Percentiles rank a stretch among this genome's conserved stretches.
phyloP scores from a whole-genome alignment of 768 basidiomycete genomes.

The Suillus alpinus region DNA sequence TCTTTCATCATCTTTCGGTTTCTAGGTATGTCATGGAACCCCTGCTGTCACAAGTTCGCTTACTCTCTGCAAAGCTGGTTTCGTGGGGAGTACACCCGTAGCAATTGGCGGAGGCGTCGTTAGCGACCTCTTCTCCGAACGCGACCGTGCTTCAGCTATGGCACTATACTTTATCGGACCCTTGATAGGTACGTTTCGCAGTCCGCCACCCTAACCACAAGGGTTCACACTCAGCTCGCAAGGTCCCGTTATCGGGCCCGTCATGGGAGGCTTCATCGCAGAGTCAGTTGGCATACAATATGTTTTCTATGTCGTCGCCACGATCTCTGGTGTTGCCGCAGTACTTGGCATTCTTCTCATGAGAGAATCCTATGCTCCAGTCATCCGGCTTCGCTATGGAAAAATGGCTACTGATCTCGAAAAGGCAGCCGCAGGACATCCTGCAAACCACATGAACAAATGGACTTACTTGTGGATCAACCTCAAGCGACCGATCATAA shows the following conservation, averaged over 20 bases:
- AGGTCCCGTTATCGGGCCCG: conserved; percentile 57
- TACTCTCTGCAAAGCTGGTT: conserved; percentile 44
- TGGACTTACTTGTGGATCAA: conserved; percentile 55
- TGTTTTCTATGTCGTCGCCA: background rate
- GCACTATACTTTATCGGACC: conserved; percentile 64
- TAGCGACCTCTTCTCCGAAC: conserved; percentile 63
- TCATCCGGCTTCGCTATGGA: conserved; percentile 14
- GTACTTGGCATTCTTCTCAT: background rate
- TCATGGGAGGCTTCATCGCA: conserved; percentile 28
- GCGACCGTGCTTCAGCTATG: conserved; percentile 68
- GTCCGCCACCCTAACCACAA: background rate
- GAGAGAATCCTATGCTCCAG: background rate
- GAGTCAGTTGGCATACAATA: background rate
- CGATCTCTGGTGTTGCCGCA: background rate
- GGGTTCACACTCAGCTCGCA: conserved; percentile 1
- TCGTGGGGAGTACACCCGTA: conserved; percentile 62
- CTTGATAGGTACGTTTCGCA: conserved; percentile 42
- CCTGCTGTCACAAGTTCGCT: background rate
- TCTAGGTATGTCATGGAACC: conserved; percentile 44
- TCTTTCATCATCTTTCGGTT: conserved; percentile 65
- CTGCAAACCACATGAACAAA: conserved; percentile 28
- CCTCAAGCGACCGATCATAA: conserved; percentile 55
- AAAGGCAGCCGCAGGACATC: conserved; percentile 31
- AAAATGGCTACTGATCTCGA: conserved; percentile 40
- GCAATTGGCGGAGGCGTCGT: conserved; percentile 63